Evolutionary conservation across 768 basidiomycete genomes (phyloP).

Genomic region (Macrocybe gigantea): DNA sequence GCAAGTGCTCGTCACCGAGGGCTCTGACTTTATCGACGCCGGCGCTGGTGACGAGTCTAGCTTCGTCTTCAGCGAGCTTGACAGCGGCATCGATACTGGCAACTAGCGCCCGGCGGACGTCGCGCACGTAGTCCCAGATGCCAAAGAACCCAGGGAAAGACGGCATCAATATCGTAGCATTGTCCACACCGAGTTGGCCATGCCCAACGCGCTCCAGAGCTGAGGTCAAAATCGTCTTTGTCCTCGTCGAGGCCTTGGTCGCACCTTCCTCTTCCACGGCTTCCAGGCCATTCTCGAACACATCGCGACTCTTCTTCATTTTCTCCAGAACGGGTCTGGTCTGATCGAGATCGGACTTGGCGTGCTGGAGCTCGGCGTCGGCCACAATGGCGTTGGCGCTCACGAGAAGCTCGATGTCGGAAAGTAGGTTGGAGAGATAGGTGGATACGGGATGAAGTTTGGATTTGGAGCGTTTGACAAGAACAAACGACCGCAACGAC

Average conservation of each 20-base stretch:
- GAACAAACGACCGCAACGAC: conserved; percentile 87
- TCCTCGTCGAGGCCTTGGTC: conserved; percentile 40
- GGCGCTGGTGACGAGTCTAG: conserved; percentile 55
- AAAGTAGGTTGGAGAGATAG: conserved; percentile 84
- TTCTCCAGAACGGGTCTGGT: conserved; percentile 82
- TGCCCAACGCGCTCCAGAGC: conserved; percentile 75
- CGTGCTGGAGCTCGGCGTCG: conserved; percentile 65
- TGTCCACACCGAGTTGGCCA: conserved; percentile 64
- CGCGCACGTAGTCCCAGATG: conserved; percentile 81
- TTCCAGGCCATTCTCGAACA: conserved; percentile 76
- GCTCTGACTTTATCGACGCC: conserved; percentile 63
- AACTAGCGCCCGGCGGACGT: conserved; percentile 76
- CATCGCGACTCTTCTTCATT: conserved; percentile 71
- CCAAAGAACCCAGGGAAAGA: conserved; percentile 77
- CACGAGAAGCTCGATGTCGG: conserved; percentile 85
- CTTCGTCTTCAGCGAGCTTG: conserved; percentile 76
- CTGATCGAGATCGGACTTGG: conserved; percentile 60
- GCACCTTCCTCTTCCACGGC: conserved; percentile 71
- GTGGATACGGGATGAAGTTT: conserved; percentile 93
- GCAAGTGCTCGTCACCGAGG: conserved; percentile 75
- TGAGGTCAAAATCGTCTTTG: conserved; percentile 51
- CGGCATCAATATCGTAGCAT: conserved; percentile 49
- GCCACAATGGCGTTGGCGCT: conserved; percentile 87
- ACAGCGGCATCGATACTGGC: conserved; percentile 77
- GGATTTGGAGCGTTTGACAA: conserved; percentile 92